A percentile compares a stretch with the other conserved stretches of the same genome.
These are phyloP conservation scores for Forsythia suspensa DNA, from an alignment of 257 asterid species.

Conservation along the genomic window DNA sequence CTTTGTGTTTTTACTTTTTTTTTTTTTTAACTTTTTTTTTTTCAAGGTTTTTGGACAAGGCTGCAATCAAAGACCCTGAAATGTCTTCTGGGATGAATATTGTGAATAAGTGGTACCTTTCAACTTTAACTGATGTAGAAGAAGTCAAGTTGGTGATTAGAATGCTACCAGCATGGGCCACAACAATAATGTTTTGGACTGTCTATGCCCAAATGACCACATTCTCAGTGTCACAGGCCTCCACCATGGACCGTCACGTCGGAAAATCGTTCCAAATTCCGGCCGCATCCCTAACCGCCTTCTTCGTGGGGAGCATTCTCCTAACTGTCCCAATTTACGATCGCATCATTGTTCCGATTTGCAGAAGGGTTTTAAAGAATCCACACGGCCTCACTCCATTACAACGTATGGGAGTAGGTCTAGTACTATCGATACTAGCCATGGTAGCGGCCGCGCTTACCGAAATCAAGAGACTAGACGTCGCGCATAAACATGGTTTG, in stretches of 20 bases:
- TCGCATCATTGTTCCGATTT: slow-evolving; percentile 31
- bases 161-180: slow-evolving; percentile 71
- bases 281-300: slow-evolving; percentile 51
- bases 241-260: slow-evolving; percentile 52
- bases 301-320: slow-evolving; percentile 55
- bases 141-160: slow-evolving; percentile 64
- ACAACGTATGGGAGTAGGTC: slow-evolving; percentile 45
- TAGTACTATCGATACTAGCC: slow-evolving; percentile 29
- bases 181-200: slow-evolving; percentile 63
- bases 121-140: slow-evolving; percentile 66
- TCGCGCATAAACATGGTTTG: slow-evolving; percentile 26
- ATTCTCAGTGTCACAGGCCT: slow-evolving; percentile 65
- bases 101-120: slow-evolving; percentile 57
- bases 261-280: slow-evolving; percentile 53
- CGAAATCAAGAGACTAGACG: slow-evolving; percentile 33
- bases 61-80: slow-evolving; percentile 60
- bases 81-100: neutral
- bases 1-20: neutral
- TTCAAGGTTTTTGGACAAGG: slow-evolving; percentile 58
- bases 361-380: slow-evolving; percentile 23
- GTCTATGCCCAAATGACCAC: slow-evolving; percentile 79
- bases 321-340: slow-evolving; percentile 49
- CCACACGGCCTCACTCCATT: slow-evolving; percentile 41
- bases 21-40: neutral
- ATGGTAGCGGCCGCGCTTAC: slow-evolving; percentile 42